Evolutionary conservation across 164 flowering plant genomes (phyloP).

Genomic region (Berberis thunbergii): DNA sequence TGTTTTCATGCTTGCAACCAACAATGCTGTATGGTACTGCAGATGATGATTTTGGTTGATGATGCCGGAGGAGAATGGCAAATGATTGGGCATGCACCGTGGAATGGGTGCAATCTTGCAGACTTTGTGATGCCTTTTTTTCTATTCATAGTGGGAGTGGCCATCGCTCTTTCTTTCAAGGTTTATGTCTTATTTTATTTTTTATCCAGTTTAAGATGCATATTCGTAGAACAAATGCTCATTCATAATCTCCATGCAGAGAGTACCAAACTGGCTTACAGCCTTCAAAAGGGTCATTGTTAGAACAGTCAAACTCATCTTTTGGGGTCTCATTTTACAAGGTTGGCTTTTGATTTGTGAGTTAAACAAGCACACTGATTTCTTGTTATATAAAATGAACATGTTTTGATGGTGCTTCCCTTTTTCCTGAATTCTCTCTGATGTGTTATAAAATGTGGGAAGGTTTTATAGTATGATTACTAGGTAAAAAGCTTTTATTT

Average conservation of each 20-base stretch:
- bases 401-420: too few species aligned
- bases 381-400: too few species aligned
- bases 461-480: too few species aligned
- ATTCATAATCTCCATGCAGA: slow-evolving; percentile 25
- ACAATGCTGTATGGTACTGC: slow-evolving; percentile 3
- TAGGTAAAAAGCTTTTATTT: too few species aligned
- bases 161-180: slow-evolving; percentile 83
- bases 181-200: slow-evolving; percentile 19
- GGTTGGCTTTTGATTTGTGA: slow-evolving; percentile 32
- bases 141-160: slow-evolving; percentile 82
- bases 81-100: slow-evolving; percentile 78
- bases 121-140: slow-evolving; percentile 97
- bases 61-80: slow-evolving; percentile 92
- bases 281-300: slow-evolving; percentile 48
- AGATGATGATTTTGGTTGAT: slow-evolving; percentile 94
- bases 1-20: background rate
- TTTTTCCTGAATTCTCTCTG: too few species aligned
- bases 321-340: slow-evolving; percentile 78
- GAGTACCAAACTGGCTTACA: slow-evolving; percentile 26
- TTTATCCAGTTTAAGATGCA: background rate
- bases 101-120: slow-evolving; percentile 90
- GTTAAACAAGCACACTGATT: background rate
- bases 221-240: slow-evolving; percentile 3
- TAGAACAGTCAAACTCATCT: slow-evolving; percentile 63
- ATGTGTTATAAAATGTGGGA: background rate